Base-by-base conservation (phyloP, 768 basidiomycete genomes). In the Zangia roseola region DNA sequence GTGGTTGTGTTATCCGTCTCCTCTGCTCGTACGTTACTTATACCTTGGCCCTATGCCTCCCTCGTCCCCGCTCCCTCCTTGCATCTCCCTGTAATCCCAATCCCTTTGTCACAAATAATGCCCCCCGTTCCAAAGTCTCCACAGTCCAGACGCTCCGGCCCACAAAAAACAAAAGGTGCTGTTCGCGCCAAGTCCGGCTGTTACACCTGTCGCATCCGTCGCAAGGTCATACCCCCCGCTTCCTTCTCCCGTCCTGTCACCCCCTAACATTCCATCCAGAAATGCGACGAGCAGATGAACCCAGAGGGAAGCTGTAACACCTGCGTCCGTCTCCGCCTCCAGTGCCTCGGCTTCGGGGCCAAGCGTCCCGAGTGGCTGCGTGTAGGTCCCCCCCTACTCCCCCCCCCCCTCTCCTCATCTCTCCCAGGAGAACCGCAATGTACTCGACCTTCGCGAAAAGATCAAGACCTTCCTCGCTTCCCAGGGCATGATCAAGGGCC, bases 401-500 rank as follows among this genome's bases (percentile, higher is more conserved):
- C 23, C 46, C 19, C 38, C 28, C 26, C 35, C 5, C 8, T 20
- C 41, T 17, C 38, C 59, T 56, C 47, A 61, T 49, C 12, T 55
- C 47, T 45, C 56, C 20, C 56, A 91, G 88, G 86, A 88, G 65
- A 82, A 72, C 58, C 77, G 80, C 53, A 84, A 82, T 52, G 87
- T 90, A 4, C 62, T 77, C 30, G 79, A 80, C 52, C 71, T 89
- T 34, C 78, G 88, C 46, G 86, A 88, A 57, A 86, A 82, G 70
- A 91, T 90, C 62, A 91, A 91, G 71, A 69, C 71, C 1, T 88
- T 88, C 60, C 76, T 91, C 20, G 86, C 86, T 0, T 79, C 86
- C 0, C 87, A 91, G 65, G 89, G 89, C 40, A 88, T 91, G 87
- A 91, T 92, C 69, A 91, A 91, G 69, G 90, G 90, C 24, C 88